These are phyloP conservation scores for Inga oerstediana DNA, from an alignment of 306 rosid species.

Conservation along the genomic window DNA sequence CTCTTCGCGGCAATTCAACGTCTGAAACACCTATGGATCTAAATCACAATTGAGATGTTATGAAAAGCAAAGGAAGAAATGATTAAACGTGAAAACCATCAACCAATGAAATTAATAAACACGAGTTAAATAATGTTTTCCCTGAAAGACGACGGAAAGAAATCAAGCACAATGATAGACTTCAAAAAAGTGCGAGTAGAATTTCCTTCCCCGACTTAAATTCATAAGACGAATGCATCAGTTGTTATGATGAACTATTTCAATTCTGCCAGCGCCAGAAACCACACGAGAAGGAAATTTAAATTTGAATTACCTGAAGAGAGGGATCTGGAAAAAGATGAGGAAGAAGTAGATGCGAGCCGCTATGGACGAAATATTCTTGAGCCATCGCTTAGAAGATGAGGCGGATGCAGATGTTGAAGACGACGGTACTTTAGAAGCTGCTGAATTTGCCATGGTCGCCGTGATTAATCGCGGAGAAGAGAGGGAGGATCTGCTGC, in stretches of 20 bases:
- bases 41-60: too few relatives aligned
- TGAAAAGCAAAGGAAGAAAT: background rate
- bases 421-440: constrained; percentile 20
- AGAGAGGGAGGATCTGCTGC: constrained; percentile 30
- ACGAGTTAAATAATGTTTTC: background rate
- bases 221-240: background rate
- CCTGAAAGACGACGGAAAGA: background rate
- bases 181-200: background rate
- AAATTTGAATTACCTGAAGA: constrained; percentile 67
- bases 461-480: constrained; percentile 44
- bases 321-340: constrained; percentile 89
- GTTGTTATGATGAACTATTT: background rate
- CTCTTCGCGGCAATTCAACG: background rate
- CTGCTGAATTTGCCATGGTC: constrained; percentile 59
- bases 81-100: background rate
- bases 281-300: background rate
- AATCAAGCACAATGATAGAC: background rate
- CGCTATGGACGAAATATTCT: constrained; percentile 53
- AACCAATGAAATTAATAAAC: background rate
- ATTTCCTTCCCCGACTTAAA: background rate
- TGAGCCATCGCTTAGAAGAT: constrained; percentile 56
- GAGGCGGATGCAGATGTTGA: constrained; percentile 33
- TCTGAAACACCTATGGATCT: background rate
- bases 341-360: constrained; percentile 72
- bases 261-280: too few relatives aligned